phyloP scores from a whole-genome alignment of 306 rosid species.

The Geum urbanum region DNA sequence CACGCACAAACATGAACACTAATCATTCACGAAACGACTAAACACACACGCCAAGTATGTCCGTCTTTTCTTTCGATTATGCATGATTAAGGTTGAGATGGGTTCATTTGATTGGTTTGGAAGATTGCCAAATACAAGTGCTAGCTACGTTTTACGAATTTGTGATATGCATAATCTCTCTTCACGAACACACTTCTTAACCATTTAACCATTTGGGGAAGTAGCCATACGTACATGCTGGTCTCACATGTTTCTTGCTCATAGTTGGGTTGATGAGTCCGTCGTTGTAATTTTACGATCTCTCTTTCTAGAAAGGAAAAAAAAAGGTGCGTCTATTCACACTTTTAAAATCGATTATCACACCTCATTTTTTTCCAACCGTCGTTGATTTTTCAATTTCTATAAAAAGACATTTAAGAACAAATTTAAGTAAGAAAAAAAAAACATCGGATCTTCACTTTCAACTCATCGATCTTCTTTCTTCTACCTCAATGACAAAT shows the following conservation, averaged over 20 bases:
- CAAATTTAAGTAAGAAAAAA: no score
- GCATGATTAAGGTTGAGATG: not conserved
- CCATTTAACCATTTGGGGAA: not conserved
- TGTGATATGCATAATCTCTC: not conserved
- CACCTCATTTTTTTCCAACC: no score
- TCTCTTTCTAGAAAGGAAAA: no score
- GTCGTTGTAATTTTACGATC: not conserved
- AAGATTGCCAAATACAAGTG: not conserved
- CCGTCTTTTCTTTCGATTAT: not conserved
- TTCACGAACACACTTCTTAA: not conserved
- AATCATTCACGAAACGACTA: conserved; percentile 13
- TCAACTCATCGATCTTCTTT: no score
- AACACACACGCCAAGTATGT: conserved; percentile 30
- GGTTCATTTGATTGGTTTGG: not conserved
- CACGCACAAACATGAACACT: not conserved
- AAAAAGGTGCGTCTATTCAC: no score
- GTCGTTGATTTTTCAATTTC: no score
- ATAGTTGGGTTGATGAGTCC: not conserved
- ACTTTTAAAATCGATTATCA: no score
- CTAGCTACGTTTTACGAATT: not conserved
- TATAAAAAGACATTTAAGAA: no score
- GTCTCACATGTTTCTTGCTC: not conserved
- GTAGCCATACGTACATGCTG: not conserved
- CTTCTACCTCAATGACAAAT: no score
- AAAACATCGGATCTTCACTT: no score